These are phyloP conservation scores for Ceratocystis alfenasii DNA, from an alignment of 2,329 filamentous ascomycete species.

Conservation along the genomic window DNA sequence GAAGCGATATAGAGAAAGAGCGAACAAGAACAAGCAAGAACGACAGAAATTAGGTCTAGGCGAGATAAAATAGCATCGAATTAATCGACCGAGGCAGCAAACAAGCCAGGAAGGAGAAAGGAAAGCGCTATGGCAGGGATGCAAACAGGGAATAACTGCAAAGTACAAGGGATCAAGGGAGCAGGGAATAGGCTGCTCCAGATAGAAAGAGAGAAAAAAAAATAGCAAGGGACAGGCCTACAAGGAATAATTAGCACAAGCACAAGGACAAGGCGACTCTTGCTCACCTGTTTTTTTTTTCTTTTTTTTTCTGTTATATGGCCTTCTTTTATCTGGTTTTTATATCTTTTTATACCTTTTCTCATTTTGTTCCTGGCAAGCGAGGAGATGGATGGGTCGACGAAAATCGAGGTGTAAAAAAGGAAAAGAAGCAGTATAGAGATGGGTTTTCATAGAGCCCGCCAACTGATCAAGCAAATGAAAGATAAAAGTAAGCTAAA, in stretches of 20 bases:
- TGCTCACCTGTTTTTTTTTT: no score
- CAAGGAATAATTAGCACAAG: not conserved
- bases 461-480: no score
- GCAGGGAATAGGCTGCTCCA: not conserved
- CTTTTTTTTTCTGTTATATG: no score
- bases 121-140: slow-evolving; percentile 6
- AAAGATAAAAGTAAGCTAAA: not conserved
- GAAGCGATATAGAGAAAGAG: slow-evolving; percentile 9
- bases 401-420: not conserved
- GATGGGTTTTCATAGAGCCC: no score
- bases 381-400: not conserved
- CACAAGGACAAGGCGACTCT: no score
- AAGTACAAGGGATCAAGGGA: not conserved
- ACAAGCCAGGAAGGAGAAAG: not conserved
- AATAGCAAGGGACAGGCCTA: not conserved
- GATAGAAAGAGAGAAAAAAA: no score
- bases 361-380: not conserved
- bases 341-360: not conserved
- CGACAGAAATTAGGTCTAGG: not conserved
- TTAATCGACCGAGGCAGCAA: not conserved
- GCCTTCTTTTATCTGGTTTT: not conserved
- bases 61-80: not conserved
- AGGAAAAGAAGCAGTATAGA: not conserved
- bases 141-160: not conserved
- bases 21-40: not conserved